Evolutionary conservation across 768 basidiomycete species (phyloP), one percentile per base, ranked within the genome.

Genomic region (Agrocybe pediades): DNA sequence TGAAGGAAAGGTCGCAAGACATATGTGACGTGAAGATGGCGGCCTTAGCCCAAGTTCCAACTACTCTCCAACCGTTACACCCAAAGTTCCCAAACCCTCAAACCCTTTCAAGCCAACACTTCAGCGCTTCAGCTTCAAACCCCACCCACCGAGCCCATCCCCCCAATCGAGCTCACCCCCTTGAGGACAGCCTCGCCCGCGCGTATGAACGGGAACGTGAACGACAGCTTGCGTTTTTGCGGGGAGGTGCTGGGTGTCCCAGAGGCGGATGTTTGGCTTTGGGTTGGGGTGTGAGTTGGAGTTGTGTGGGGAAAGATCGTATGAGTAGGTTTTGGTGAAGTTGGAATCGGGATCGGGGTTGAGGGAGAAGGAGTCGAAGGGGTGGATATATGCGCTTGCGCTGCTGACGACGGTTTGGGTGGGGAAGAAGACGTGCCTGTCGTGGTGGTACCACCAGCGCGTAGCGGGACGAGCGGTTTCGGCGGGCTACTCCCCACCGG

Each of bases 111-210:
- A 36, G 15, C 6, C 13, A 21, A 24, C 6, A 39, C 5, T 21
- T 39, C n/a, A 26, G 3, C 21, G n/a, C 8, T 8, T 20, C 9
- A 33, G 9, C 16, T n/a, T 16, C 21, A 27, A 24, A 13, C 49
- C 27, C 21, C 48, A 33, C 44, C 41, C 23, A 58, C 55, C 20
- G 42, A 53, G 25, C 51, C 54, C 24, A 41, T 41, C 16, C 58
- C 46, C 11, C 56, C 54, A 15, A 77, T 74, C 25, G 71, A 69
- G 27, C 71, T 70, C 2, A 81, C 78, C 1, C 79, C 76, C 45
- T 73, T 78, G 25, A 81, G 54, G 23, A 77, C 68, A 9, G 58
- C 64, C 30, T 54, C 62, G 5, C 61, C 66, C 7, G 68, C 69
- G 39, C 58, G 64, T 13, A 68, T 49, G 26, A 72, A 69, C 11